Evolutionary conservation across 2,329 filamentous ascomycete species (phyloP).

Genomic region (Sporothrix protearum): DNA sequence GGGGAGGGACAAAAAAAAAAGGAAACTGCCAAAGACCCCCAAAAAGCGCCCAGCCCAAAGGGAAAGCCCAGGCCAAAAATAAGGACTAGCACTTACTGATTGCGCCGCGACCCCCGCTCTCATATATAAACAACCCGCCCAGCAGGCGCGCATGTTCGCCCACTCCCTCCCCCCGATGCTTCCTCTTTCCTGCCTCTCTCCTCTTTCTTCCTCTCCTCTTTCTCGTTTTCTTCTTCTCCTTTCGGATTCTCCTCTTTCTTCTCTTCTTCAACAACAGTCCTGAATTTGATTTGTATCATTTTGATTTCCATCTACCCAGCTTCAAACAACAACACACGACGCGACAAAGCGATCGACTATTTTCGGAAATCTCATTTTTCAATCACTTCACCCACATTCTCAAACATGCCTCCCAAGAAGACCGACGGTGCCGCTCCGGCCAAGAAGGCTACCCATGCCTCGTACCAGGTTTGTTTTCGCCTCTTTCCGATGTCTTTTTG

Average conservation of each 20-base stretch:
- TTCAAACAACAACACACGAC: slow-evolving; percentile 31
- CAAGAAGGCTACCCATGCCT: slow-evolving; percentile 51
- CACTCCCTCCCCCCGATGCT: slow-evolving; percentile 41
- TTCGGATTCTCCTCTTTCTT: slow-evolving; percentile 6
- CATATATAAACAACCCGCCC: slow-evolving; percentile 59
- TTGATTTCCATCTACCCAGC: slow-evolving; percentile 24
- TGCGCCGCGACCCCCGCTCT: slow-evolving; percentile 52
- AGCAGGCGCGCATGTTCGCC: slow-evolving; percentile 48
- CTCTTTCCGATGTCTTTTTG: background rate
- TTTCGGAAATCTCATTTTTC: slow-evolving; percentile 6
- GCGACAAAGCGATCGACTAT: slow-evolving; percentile 5
- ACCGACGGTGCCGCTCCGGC: slow-evolving; percentile 41
- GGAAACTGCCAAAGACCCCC: slow-evolving; percentile 12
- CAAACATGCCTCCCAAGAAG: slow-evolving; percentile 60
- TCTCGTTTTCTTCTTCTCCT: slow-evolving; percentile 9
- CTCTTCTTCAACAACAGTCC: slow-evolving; percentile 3
- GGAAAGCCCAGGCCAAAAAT: slow-evolving; percentile 16
- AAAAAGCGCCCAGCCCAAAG: slow-evolving; percentile 12
- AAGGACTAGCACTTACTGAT: slow-evolving; percentile 46
- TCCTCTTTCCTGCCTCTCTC: slow-evolving; percentile 36
- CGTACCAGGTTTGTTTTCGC: slow-evolving; percentile 55
- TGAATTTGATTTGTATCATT: slow-evolving; percentile 24
- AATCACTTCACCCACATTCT: slow-evolving; percentile 21
- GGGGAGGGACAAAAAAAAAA: background rate
- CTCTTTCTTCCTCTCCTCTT: slow-evolving; percentile 14